Evolutionary conservation across 2,329 filamentous ascomycete genomes (phyloP), one percentile per base, ranked within the genome.

Genomic region (Cryphonectria radicalis): DNA sequence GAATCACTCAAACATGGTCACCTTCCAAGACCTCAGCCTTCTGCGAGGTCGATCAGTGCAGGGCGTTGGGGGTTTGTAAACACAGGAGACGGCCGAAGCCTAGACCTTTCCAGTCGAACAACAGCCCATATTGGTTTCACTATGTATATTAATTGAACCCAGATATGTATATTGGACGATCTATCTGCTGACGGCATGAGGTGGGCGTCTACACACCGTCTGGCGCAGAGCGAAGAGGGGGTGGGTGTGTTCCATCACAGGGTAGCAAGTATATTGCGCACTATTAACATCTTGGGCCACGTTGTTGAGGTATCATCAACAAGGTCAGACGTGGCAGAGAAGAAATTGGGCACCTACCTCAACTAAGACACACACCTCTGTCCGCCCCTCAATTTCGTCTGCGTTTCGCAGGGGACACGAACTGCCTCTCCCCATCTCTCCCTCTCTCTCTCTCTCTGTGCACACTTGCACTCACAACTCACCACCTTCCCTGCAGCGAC

Each of bases 11-110:
- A 14, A 19, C 25, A n/a, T n/a, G 46, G 22, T n/a, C 55, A 35
- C 14, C 55, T 32, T 59, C 25, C 55, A 59, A 59, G 55, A 59
- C 35, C 25, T 19, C 14, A 17, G 28, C 55, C 14, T 17, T 5
- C 25, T 32, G 55, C 55, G 55, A 59, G 55, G 55, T 32, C 55
- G 55, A 59, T 59, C 55, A 32, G 25, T 35, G 55, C 25, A 59
- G 25, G 46, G 22, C 46, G 22, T 7, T 4, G 13, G 13, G 42
- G 22, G 46, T 8, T 7, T n/a, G 22, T 22, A 8, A 11, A 50
- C 5, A 46, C 4, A 13, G 14, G 14, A 28, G 11, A 35, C 46
- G 7, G 19, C 22, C 19, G 19, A 35, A 28, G 55, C 14, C 13
- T 19, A 59, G 55, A 59, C 55, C 55, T 35, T 50, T 50, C 55